phyloP scores from a whole-genome alignment of 2,329 filamentous ascomycete species.

The Xylaria sp. region DNA sequence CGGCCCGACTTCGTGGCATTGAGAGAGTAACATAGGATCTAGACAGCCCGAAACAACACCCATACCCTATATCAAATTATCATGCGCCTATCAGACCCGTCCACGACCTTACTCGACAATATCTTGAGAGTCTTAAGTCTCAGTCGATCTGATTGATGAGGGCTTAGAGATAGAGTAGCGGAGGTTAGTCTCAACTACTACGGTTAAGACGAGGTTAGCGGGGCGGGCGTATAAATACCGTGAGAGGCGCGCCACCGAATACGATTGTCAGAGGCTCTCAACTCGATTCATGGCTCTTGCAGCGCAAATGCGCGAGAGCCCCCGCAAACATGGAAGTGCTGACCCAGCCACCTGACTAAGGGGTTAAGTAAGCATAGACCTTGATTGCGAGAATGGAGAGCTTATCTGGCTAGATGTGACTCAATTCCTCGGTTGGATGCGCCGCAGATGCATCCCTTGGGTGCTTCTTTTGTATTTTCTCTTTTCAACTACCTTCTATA shows the following conservation, averaged over 20 bases:
- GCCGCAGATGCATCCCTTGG: constrained; percentile 13
- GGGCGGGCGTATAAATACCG: constrained; percentile 17
- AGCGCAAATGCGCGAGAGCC: background rate
- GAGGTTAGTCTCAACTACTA: background rate
- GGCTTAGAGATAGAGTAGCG: background rate
- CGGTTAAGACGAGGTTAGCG: background rate
- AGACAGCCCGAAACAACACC: constrained; percentile 12
- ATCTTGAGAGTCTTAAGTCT: constrained; percentile 7
- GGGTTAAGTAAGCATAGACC: constrained; percentile 11
- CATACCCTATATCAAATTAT: constrained; percentile 11
- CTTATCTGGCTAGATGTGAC: constrained; percentile 8
- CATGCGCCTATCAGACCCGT: constrained; percentile 11
- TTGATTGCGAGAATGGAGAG: constrained; percentile 10
- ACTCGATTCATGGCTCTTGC: background rate
- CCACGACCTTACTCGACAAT: constrained; percentile 18
- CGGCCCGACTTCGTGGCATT: constrained; percentile 71
- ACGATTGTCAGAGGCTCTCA: constrained; percentile 4
- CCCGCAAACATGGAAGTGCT: background rate
- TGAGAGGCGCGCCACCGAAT: constrained; percentile 6
- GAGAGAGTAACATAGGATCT: constrained; percentile 43
- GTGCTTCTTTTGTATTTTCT: constrained; percentile 30
- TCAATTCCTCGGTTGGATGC: background rate
- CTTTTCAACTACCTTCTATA: constrained; percentile 35
- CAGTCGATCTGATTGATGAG: background rate
- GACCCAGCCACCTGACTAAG: background rate